Evolutionary conservation across 768 basidiomycete genomes (phyloP).

Genomic region (Termitomyces sp.): DNA sequence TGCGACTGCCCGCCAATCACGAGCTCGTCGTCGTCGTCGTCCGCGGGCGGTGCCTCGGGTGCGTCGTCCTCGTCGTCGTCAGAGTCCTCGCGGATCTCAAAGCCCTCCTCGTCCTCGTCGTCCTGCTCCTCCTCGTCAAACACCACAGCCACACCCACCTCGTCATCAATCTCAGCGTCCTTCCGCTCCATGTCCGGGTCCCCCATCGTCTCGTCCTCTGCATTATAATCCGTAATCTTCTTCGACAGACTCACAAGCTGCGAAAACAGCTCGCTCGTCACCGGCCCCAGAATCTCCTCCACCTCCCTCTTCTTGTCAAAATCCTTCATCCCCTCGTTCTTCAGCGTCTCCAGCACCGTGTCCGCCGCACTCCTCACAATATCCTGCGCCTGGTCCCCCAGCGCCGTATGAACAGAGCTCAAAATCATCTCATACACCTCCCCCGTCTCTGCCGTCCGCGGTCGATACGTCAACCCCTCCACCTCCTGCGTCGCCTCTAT

Average conservation of each 20-base stretch:
- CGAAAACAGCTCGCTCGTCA: constrained; percentile 75
- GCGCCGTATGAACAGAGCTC: constrained; percentile 71
- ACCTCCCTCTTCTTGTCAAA: constrained; percentile 98
- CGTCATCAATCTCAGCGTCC: constrained; percentile 91
- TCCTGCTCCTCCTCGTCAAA: constrained; percentile 98
- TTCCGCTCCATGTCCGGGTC: constrained; percentile 81
- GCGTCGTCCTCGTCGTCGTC: constrained; percentile 68
- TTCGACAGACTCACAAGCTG: constrained; percentile 84
- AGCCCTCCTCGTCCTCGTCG: constrained; percentile 88
- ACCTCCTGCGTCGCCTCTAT: constrained; percentile 92
- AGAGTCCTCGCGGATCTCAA: constrained; percentile 79
- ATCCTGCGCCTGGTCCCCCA: constrained; percentile 96
- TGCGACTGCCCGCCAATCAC: constrained; percentile 73
- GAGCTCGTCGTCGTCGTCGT: constrained; percentile 60
- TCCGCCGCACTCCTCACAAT: constrained; percentile 97
- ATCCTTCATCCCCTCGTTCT: constrained; percentile 87
- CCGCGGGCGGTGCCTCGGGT: constrained; percentile 39
- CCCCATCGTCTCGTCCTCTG: constrained; percentile 75
- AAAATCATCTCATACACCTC: constrained; percentile 94
- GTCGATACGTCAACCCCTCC: constrained; percentile 90
- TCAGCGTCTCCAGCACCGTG: constrained; percentile 81
- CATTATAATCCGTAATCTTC: constrained; percentile 95
- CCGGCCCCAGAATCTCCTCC: constrained; percentile 66
- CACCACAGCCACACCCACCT: constrained; percentile 95
- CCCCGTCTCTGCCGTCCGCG: constrained; percentile 90